Conservation (phyloP, 2,329 filamentous ascomycete species). For the Trichophaea hybrida region DNA sequence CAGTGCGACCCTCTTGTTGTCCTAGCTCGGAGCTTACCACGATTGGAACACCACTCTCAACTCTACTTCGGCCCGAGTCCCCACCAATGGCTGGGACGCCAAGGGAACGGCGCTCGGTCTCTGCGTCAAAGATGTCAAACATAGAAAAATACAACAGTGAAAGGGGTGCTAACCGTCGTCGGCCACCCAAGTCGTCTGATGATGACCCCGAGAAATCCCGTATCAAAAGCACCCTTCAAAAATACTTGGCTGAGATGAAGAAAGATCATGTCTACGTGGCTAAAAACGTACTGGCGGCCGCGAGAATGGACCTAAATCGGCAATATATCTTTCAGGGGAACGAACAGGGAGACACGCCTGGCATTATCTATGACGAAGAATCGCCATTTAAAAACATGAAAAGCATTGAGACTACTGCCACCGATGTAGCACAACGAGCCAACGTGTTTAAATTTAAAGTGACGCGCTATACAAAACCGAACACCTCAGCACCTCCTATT, state of each 20-base stretch:
- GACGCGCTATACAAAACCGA: neutral
- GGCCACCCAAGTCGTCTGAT: too few relatives aligned
- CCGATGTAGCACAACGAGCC: constrained; percentile 6
- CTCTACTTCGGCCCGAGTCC: too few relatives aligned
- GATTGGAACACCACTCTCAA: too few relatives aligned
- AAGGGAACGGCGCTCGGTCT: too few relatives aligned
- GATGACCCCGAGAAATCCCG: too few relatives aligned
- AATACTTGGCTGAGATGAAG: constrained; percentile 18
- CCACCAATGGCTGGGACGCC: too few relatives aligned
- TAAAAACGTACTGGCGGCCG: constrained; percentile 12
- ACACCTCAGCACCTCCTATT: neutral
- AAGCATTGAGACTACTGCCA: constrained; percentile 10
- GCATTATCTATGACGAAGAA: constrained; percentile 12
- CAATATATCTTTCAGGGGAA: neutral
- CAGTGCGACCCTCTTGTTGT: too few relatives aligned
- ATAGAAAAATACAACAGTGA: too few relatives aligned
- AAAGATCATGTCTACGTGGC: constrained; percentile 21
- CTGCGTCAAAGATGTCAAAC: too few relatives aligned
- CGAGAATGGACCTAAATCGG: constrained; percentile 12
- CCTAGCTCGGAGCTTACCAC: too few relatives aligned
- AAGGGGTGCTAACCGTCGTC: too few relatives aligned
- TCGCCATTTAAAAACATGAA: constrained; percentile 20
- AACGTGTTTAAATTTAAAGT: neutral
- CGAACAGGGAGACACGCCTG: neutral
- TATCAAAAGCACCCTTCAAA: neutral